Percentiles rank a stretch among this genome's conserved stretches.
phyloP scores from a whole-genome alignment of 164 flowering plant species.

The Aristolochia californica region DNA sequence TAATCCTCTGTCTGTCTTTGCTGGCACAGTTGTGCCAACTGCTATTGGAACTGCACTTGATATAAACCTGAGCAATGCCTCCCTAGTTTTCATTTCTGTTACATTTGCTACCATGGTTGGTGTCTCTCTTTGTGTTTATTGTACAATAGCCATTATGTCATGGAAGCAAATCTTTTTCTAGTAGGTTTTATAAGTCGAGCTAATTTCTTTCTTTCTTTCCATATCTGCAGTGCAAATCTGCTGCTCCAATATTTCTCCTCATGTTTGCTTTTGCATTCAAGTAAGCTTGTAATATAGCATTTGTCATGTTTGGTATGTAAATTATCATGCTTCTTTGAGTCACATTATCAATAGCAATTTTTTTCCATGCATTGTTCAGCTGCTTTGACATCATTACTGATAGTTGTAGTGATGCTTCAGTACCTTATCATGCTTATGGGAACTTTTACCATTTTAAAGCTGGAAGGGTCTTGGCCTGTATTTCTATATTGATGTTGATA shows the following conservation, averaged over 20 bases:
- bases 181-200: too few relatives aligned
- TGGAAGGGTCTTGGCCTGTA: too few relatives aligned
- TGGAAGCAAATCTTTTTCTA: too few relatives aligned
- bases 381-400: too few relatives aligned
- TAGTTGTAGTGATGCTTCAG: too few relatives aligned
- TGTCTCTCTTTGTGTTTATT: constrained; percentile 7
- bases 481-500: too few relatives aligned
- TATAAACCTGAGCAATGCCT: constrained; percentile 89
- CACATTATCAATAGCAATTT: too few relatives aligned
- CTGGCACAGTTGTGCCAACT: constrained; percentile 97
- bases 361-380: too few relatives aligned
- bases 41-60: constrained; percentile 97
- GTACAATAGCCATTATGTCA: neutral
- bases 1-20: constrained; percentile 82
- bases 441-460: too few relatives aligned
- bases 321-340: too few relatives aligned
- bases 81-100: constrained; percentile 95
- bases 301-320: neutral
- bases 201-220: too few relatives aligned
- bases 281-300: constrained; percentile 36
- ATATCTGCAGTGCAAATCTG: constrained; percentile 93
- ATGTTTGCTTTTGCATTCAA: constrained; percentile 98
- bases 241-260: constrained; percentile 90
- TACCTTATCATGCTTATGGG: too few relatives aligned
- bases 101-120: constrained; percentile 99